Evolutionary conservation across 768 basidiomycete genomes (phyloP).

Genomic region (Cyathus striatus): DNA sequence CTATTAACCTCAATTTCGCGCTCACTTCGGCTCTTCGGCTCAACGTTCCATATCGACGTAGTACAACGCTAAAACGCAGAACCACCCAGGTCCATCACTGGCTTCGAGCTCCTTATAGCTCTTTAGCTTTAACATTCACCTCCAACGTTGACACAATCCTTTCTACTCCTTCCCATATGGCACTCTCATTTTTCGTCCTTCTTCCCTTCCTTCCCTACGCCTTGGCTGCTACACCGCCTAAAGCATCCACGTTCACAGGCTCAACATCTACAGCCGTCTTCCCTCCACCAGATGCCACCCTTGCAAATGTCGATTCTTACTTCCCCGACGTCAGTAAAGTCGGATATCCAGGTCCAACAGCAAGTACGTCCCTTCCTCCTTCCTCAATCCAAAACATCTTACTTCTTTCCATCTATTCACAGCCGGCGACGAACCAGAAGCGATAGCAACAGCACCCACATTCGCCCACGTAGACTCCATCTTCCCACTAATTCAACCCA

Average conservation of each 20-base stretch:
- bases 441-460: slow-evolving; percentile 36
- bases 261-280: slow-evolving; percentile 33
- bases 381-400: not conserved
- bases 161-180: too few relatives aligned
- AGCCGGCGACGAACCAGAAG: slow-evolving; percentile 39
- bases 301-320: slow-evolving; percentile 26
- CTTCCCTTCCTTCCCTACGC: too few relatives aligned
- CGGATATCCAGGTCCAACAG: slow-evolving; percentile 43
- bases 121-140: too few relatives aligned
- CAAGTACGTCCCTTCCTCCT: slow-evolving; percentile 32
- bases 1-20: too few relatives aligned
- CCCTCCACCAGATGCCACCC: slow-evolving; percentile 34
- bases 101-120: too few relatives aligned
- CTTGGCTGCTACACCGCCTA: too few relatives aligned
- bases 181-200: too few relatives aligned
- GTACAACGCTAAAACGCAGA: too few relatives aligned
- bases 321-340: slow-evolving; percentile 39
- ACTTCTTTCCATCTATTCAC: not conserved
- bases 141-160: too few relatives aligned
- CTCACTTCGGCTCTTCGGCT: too few relatives aligned
- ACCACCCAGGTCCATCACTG: too few relatives aligned
- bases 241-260: slow-evolving; percentile 35
- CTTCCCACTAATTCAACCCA: slow-evolving; percentile 38
- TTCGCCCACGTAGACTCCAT: slow-evolving; percentile 27
- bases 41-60: too few relatives aligned